Evolutionary conservation across 2,329 filamentous ascomycete species (phyloP), one percentile per base, ranked within the genome.

Genomic region (Cercospora beticola): DNA sequence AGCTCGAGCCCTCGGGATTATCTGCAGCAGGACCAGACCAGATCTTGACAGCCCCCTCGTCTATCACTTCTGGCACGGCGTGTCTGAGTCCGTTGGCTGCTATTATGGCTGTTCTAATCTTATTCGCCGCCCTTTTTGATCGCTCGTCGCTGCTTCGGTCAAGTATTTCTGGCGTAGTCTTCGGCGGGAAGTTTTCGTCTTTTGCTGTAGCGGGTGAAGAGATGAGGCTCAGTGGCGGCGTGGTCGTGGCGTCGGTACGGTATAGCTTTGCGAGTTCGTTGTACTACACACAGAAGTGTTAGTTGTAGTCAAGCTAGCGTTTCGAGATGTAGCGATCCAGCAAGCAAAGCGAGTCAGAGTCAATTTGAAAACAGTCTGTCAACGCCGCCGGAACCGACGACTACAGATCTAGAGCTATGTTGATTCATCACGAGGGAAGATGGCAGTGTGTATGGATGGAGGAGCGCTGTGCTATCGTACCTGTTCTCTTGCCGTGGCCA

Each of bases 351-450:
- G 65, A 62, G 70, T 82, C 81, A 83, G 81, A 78, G 76, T 78
- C 78, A 77, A 77, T 79, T 79, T 82, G 77, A 80, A 80, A 78
- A 65, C 52, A 58, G 73, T 82, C 82, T 80, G 76, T 81, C 82
- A 83, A 73, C 71, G 80, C 79, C 76, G 79, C 79, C 57, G 65
- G 73, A 40, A 18, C 5, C 52, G 73, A 77, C 79, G 79, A 78
- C 82, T 85, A 78, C 81, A 84, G 82, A 79, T 84, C 82, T 83
- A 84, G 82, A 84, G 82, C 82, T 84, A 83, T 83, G 46, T 60
- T 74, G 67, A 67, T 76, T 78, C 82, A 83, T 79, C 74, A 73
- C 72, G 71, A 70, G 63, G 33, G 70, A 70, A 49, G 62, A 65
- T 52, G 46, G 62, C 26, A 49, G 57, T 21, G 56, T 62, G 54